These are phyloP conservation scores for Daldinia vernicosa DNA, from an alignment of 495 filamentous ascomycete species.

Conservation along the genomic window DNA sequence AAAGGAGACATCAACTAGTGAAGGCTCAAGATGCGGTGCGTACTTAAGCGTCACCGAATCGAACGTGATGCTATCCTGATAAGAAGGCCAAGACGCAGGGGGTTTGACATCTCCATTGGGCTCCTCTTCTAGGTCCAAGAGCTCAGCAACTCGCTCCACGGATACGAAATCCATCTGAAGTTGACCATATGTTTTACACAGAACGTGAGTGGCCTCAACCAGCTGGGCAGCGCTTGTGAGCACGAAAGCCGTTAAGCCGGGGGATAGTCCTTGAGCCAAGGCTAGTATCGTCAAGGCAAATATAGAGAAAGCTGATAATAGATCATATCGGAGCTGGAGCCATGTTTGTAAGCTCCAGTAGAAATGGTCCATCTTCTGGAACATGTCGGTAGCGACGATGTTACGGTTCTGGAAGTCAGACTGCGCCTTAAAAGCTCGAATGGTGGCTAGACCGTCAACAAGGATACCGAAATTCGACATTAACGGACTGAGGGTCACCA, in stretches of 20 bases:
- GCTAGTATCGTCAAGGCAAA: slow-evolving; percentile 76
- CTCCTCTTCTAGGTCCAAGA: slow-evolving; percentile 79
- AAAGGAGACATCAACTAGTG: slow-evolving; percentile 69
- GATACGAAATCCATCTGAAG: slow-evolving; percentile 92
- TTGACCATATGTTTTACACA: slow-evolving; percentile 80
- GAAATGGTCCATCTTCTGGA: slow-evolving; percentile 93
- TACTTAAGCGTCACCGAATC: slow-evolving; percentile 80
- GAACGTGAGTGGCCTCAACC: slow-evolving; percentile 72
- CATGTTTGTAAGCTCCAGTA: slow-evolving; percentile 88
- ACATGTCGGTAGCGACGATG: slow-evolving; percentile 78
- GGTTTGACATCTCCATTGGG: slow-evolving; percentile 69
- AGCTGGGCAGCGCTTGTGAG: slow-evolving; percentile 68
- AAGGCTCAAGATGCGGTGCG: slow-evolving; percentile 75
- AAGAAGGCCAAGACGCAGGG: slow-evolving; percentile 78
- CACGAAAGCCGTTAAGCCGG: slow-evolving; percentile 81
- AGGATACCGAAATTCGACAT: slow-evolving; percentile 88
- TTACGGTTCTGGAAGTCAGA: slow-evolving; percentile 77
- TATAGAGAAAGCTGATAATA: slow-evolving; percentile 72
- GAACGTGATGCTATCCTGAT: slow-evolving; percentile 74
- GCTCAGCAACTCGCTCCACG: slow-evolving; percentile 82
- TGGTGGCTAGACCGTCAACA: slow-evolving; percentile 79
- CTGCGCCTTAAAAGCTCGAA: slow-evolving; percentile 78
- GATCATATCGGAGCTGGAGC: slow-evolving; percentile 81
- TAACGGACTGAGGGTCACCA: slow-evolving; percentile 82
- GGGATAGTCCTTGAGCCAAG: slow-evolving; percentile 71